A percentile compares a stretch with the other conserved stretches of the same genome.
Conservation (phyloP, 352 stramenopile genomes). For the Phytophthora boehmeriae region DNA sequence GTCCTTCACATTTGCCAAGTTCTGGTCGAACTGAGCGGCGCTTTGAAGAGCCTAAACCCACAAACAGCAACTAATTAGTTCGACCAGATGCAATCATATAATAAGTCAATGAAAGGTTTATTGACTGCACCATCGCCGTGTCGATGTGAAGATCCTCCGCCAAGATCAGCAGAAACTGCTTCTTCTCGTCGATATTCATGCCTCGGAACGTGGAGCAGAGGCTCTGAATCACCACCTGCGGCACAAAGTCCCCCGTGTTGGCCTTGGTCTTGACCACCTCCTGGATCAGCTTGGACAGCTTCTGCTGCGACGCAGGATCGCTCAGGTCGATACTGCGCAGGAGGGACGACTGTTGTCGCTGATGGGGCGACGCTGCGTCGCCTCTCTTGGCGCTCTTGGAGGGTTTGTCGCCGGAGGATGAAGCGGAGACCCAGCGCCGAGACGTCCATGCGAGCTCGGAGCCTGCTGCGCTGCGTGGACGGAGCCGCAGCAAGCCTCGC, state of each 20-base stretch:
- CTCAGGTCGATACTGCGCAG: conserved; percentile 58
- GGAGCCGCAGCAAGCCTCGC: conserved; percentile 7
- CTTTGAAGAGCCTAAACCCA: conserved; percentile 43
- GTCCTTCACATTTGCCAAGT: conserved; percentile 52
- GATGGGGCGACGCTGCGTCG: conserved; percentile 7
- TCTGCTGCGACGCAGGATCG: conserved; percentile 39
- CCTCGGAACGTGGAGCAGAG: conserved; percentile 66
- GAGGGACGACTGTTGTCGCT: conserved; percentile 47
- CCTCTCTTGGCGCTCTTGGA: background rate
- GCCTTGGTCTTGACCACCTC: conserved; percentile 71
- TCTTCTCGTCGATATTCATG: conserved; percentile 82
- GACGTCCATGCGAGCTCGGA: background rate
- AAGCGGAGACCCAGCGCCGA: background rate
- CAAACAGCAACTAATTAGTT: background rate
- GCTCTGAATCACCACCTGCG: conserved; percentile 69
- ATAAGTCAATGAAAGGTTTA: background rate
- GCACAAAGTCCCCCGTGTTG: conserved; percentile 81
- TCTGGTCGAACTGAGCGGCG: conserved; percentile 59
- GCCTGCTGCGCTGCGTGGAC: background rate
- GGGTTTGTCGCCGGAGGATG: background rate
- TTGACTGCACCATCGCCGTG: conserved; percentile 38
- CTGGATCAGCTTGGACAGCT: conserved; percentile 72
- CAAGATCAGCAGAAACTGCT: conserved; percentile 80
- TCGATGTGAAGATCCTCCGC: conserved; percentile 79
- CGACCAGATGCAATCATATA: background rate